Conservation (phyloP, 164 flowering plant genomes). For the Protea cynaroides region DNA sequence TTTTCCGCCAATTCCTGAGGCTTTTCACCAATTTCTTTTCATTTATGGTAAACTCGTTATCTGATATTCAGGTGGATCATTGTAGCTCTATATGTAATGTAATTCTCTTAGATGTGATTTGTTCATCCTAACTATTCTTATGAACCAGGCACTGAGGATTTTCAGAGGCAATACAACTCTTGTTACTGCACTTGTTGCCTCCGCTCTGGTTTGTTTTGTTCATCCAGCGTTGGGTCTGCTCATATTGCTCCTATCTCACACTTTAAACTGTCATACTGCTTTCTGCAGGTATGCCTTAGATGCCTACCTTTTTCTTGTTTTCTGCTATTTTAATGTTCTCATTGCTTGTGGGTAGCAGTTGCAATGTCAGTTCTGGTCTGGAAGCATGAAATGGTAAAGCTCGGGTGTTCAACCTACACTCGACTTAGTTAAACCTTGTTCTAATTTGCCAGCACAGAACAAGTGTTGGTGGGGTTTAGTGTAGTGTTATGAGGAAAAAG, state of each 20-base stretch:
- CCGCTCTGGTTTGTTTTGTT: conserved; percentile 59
- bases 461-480: too few species aligned
- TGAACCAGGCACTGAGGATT: conserved; percentile 58
- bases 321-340: background rate
- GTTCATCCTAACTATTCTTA: background rate
- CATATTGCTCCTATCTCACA: conserved; percentile 61
- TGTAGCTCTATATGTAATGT: conserved; percentile 1
- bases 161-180: conserved; percentile 48
- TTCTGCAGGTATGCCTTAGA: conserved; percentile 57
- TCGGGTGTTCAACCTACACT: background rate
- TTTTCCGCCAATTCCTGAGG: conserved; percentile 33
- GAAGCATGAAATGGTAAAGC: background rate
- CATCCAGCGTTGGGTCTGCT: conserved; percentile 90
- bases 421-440: background rate
- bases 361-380: too few species aligned
- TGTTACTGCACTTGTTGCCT: conserved; percentile 38
- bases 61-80: background rate
- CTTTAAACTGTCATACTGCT: conserved; percentile 65
- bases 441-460: too few species aligned
- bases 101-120: conserved; percentile 1
- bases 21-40: conserved; percentile 39
- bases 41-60: conserved; percentile 41
- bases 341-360: too few species aligned
- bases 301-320: background rate
- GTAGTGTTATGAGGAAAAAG: too few species aligned